A percentile compares a stretch with the other conserved stretches of the same genome.
Conservation (phyloP, 1,284 basidiomycete genomes). For the Melampsora americana region DNA sequence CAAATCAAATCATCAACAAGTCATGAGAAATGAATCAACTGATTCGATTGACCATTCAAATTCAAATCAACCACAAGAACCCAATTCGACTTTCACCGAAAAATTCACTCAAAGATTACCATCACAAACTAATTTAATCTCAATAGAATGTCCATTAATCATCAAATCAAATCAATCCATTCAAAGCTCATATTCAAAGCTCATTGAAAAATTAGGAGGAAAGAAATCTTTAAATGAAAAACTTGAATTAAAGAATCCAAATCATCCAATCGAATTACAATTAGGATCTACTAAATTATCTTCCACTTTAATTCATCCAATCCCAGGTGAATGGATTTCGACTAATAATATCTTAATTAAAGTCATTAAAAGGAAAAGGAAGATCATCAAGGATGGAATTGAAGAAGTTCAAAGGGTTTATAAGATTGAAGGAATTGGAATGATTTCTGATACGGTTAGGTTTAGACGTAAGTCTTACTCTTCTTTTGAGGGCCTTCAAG, state of each 20-base stretch:
- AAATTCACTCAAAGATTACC: slow-evolving; percentile 2
- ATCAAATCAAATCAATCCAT: neutral
- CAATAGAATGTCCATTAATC: neutral
- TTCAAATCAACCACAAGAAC: neutral
- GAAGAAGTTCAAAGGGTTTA: slow-evolving; percentile 61
- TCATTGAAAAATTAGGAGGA: slow-evolving; percentile 29
- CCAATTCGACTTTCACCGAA: neutral
- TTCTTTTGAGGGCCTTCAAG: neutral
- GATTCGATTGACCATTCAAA: neutral
- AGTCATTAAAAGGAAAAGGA: slow-evolving; percentile 65
- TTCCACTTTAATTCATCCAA: slow-evolving; percentile 66
- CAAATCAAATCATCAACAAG: too few species aligned
- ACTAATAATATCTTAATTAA: slow-evolving; percentile 77
- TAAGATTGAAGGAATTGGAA: slow-evolving; percentile 70
- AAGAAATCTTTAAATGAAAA: neutral
- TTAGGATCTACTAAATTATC: neutral
- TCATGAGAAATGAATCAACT: too few species aligned
- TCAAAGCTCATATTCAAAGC: neutral
- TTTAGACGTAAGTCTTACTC: slow-evolving; percentile 59
- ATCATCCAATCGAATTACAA: slow-evolving; percentile 29
- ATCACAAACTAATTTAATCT: neutral
- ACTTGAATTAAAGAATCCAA: slow-evolving; percentile 14
- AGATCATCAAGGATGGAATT: slow-evolving; percentile 46
- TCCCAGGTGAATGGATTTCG: slow-evolving; percentile 70
- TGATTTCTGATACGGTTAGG: slow-evolving; percentile 73